A percentile compares a stretch with the other conserved stretches of the same genome.
Conservation (phyloP, 169 alveolate species). For the Babesia gibsoni region DNA sequence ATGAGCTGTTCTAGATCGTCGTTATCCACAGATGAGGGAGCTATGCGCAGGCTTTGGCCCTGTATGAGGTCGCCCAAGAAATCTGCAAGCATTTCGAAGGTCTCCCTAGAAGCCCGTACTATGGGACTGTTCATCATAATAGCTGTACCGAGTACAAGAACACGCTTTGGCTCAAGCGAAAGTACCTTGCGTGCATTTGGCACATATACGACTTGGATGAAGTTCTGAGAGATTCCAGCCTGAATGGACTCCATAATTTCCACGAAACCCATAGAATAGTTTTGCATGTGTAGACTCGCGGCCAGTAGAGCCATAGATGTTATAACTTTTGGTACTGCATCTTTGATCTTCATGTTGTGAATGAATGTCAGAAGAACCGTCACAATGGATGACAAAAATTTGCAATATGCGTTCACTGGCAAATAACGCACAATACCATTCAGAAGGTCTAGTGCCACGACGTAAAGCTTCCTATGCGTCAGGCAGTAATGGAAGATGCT, state of each 20-base stretch:
- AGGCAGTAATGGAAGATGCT: slow-evolving; percentile 79
- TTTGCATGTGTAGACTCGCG: slow-evolving; percentile 40
- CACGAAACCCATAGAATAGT: slow-evolving; percentile 20
- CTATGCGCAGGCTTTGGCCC: slow-evolving; percentile 42
- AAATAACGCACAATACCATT: slow-evolving; percentile 72
- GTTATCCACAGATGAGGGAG: slow-evolving; percentile 16
- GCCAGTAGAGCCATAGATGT: slow-evolving; percentile 50
- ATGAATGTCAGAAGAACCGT: slow-evolving; percentile 72
- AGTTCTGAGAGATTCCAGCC: slow-evolving; percentile 37
- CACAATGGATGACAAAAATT: slow-evolving; percentile 70
- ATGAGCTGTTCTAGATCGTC: slow-evolving; percentile 27
- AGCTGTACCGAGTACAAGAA: slow-evolving; percentile 55
- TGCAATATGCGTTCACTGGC: slow-evolving; percentile 70
- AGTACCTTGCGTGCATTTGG: slow-evolving; percentile 61
- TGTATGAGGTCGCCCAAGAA: slow-evolving; percentile 45
- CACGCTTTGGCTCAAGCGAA: slow-evolving; percentile 51
- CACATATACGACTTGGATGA: slow-evolving; percentile 42
- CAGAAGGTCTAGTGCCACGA: slow-evolving; percentile 75
- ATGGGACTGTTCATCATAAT: slow-evolving; percentile 23
- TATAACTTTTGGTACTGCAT: slow-evolving; percentile 26
- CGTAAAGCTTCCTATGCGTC: slow-evolving; percentile 74
- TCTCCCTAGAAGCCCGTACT: slow-evolving; percentile 27
- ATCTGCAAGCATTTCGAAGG: slow-evolving; percentile 28
- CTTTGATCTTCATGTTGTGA: slow-evolving; percentile 66
- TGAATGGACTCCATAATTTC: slow-evolving; percentile 62